These are phyloP conservation scores for Entomortierella beljakovae DNA, from an alignment of 192 early-diverging fungal genomes.

Conservation along the genomic window DNA sequence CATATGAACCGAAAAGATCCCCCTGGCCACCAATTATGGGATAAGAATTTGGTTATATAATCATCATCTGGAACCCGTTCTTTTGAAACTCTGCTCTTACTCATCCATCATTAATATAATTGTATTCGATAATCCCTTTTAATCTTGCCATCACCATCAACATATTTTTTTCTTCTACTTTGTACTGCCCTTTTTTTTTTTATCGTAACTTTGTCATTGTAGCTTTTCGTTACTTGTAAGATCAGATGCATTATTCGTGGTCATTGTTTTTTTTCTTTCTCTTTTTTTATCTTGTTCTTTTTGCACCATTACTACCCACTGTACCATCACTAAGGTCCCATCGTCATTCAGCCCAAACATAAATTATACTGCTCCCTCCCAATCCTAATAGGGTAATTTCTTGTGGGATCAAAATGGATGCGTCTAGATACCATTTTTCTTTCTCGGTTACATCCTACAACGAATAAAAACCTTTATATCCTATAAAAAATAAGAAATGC, in stretches of 20 bases:
- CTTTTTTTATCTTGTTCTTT: too few species aligned
- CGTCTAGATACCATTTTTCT: too few species aligned
- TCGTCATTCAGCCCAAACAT: too few species aligned
- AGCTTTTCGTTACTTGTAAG: slow-evolving; percentile 12
- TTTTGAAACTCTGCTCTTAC: too few species aligned
- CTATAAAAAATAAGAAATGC: too few species aligned
- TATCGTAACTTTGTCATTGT: not conserved
- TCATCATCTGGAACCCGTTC: too few species aligned
- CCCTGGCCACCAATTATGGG: slow-evolving; percentile 51
- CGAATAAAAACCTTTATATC: too few species aligned
- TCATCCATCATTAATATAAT: not conserved
- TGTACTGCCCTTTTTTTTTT: not conserved
- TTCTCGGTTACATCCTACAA: too few species aligned
- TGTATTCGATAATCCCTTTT: slow-evolving; percentile 2
- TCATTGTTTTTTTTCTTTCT: not conserved
- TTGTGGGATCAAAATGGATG: too few species aligned
- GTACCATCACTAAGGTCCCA: slow-evolving; percentile 26
- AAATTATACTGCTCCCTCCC: too few species aligned
- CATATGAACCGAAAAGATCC: slow-evolving; percentile 47
- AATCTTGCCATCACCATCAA: slow-evolving; percentile 5
- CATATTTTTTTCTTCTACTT: too few species aligned
- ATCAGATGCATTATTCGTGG: slow-evolving; percentile 9
- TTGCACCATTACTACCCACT: slow-evolving; percentile 1
- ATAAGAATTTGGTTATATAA: slow-evolving; percentile 5
- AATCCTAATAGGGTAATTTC: too few species aligned